phyloP scores from a whole-genome alignment of 2,329 filamentous ascomycete genomes.

The Catunica adiposa region DNA sequence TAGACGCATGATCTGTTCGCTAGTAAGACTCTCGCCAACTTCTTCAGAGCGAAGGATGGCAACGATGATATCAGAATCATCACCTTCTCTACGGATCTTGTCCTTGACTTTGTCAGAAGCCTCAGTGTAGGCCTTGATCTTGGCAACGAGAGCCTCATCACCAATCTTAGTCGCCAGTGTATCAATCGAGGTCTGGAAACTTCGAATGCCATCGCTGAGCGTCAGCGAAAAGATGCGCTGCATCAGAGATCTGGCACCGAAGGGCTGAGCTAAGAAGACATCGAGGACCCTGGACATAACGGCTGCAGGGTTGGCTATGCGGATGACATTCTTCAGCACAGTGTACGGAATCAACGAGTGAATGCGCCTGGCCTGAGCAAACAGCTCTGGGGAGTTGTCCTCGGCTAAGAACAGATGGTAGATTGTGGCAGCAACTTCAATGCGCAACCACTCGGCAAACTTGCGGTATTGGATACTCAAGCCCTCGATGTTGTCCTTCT shows the following conservation, averaged over 20 bases:
- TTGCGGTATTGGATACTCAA: conserved; percentile 93
- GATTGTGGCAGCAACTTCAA: conserved; percentile 89
- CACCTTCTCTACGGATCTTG: conserved; percentile 56
- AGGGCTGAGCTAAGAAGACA: conserved; percentile 88
- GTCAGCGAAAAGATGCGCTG: conserved; percentile 91
- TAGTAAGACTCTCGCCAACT: conserved; percentile 48
- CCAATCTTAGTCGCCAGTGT: conserved; percentile 58
- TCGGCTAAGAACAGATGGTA: conserved; percentile 96
- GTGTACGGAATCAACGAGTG: conserved; percentile 90
- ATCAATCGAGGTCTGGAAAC: conserved; percentile 76
- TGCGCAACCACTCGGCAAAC: conserved; percentile 94
- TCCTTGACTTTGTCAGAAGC: conserved; percentile 60
- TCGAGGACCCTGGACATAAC: conserved; percentile 95
- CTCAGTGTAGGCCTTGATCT: conserved; percentile 65
- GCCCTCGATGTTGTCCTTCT: conserved; percentile 73
- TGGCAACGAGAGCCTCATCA: conserved; percentile 63
- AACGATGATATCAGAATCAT: conserved; percentile 61
- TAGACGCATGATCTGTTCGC: conserved; percentile 64
- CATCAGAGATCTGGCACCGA: conserved; percentile 74
- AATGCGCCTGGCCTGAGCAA: conserved; percentile 83
- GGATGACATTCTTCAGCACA: conserved; percentile 88
- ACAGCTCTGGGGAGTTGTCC: conserved; percentile 92
- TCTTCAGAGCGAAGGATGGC: conserved; percentile 62
- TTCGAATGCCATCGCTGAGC: conserved; percentile 74
- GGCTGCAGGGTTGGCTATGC: conserved; percentile 86